Evolutionary conservation across 2,329 filamentous ascomycete genomes (phyloP).

Genomic region (Pezizomycotina sp.): DNA sequence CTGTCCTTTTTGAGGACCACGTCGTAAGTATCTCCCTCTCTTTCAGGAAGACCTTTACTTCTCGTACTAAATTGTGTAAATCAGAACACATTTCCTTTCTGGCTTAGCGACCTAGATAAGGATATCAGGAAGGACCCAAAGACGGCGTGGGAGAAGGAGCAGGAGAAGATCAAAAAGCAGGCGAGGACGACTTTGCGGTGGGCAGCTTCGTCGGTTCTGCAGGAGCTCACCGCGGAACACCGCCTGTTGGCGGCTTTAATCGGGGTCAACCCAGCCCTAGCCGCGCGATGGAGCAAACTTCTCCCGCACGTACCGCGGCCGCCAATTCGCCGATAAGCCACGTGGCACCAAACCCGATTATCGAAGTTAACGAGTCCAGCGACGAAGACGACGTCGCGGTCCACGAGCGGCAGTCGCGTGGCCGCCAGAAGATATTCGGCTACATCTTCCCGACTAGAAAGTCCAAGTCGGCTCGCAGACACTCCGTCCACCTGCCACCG

Average conservation of each 20-base stretch:
- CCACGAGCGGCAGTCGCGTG: slow-evolving; percentile 25
- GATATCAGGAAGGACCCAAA: slow-evolving; percentile 91
- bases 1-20: slow-evolving; percentile 81
- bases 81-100: slow-evolving; percentile 94
- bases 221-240: slow-evolving; percentile 22
- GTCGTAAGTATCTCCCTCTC: no score
- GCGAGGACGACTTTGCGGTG: slow-evolving; percentile 74
- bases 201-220: slow-evolving; percentile 47
- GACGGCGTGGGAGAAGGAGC: slow-evolving; percentile 77
- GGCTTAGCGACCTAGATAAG: slow-evolving; percentile 77
- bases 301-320: no score
- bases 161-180: slow-evolving; percentile 61
- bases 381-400: slow-evolving; percentile 29
- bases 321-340: no score
- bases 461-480: slow-evolving; percentile 32
- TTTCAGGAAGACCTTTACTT: no score
- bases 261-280: slow-evolving; percentile 30
- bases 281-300: no score
- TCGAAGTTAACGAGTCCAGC: slow-evolving; percentile 11
- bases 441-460: slow-evolving; percentile 70
- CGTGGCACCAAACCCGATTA: no score
- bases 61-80: no score
- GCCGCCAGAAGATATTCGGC: slow-evolving; percentile 50
- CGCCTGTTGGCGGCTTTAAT: slow-evolving; percentile 23
- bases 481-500: slow-evolving; percentile 44